A percentile compares a stretch with the other conserved stretches of the same genome.
Evolutionary conservation across 1,284 basidiomycete species (phyloP).

Genomic region (Melampsora larici-populina): DNA sequence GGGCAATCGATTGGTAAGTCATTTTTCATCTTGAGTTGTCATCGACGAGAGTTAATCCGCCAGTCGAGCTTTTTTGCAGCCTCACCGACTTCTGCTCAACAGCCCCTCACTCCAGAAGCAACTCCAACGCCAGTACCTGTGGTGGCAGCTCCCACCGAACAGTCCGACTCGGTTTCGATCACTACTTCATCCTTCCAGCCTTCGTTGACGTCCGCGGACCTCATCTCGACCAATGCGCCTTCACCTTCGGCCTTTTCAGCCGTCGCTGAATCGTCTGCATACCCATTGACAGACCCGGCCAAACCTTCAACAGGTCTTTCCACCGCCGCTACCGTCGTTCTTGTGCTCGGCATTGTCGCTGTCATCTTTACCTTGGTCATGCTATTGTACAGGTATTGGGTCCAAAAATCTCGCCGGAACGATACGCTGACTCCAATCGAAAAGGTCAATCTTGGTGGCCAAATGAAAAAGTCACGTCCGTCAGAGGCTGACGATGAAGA

Average conservation of each 20-base stretch:
- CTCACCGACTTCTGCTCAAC: no score
- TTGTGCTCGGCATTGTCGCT: background rate
- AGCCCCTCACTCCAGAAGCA: no score
- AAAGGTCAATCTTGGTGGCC: slow-evolving; percentile 29
- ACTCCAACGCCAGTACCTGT: no score
- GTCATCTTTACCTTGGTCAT: background rate
- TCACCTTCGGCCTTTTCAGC: background rate
- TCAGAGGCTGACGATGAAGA: slow-evolving; percentile 10
- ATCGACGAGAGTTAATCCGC: no score
- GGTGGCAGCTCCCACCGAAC: no score
- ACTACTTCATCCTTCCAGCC: no score
- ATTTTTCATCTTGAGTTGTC: no score
- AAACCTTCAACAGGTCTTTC: background rate
- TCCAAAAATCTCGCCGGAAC: background rate
- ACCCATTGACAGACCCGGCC: background rate
- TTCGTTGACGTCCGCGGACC: no score
- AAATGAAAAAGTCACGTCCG: slow-evolving; percentile 11
- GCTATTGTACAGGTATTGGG: background rate
- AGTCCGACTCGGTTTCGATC: no score
- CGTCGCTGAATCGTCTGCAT: background rate
- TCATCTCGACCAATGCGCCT: no score
- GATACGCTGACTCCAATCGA: slow-evolving; percentile 2
- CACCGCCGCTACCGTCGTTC: background rate
- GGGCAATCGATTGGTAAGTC: no score
- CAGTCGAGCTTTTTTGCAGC: no score